These are phyloP conservation scores for Hypericum perforatum DNA, from an alignment of 345 rosid species.

Conservation along the genomic window DNA sequence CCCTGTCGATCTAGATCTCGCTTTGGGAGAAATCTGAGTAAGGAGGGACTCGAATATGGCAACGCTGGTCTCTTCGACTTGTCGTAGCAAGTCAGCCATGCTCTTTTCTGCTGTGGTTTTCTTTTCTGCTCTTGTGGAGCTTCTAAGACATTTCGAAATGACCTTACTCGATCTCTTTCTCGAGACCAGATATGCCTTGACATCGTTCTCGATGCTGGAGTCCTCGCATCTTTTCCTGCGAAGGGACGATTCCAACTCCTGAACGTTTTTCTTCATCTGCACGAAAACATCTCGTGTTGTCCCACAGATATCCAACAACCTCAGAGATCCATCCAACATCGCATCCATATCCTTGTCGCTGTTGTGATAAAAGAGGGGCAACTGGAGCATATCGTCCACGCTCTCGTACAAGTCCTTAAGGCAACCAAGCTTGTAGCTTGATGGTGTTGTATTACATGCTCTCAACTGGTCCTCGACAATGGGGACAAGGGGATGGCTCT, in stretches of 20 bases:
- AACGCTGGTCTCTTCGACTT: conserved; percentile 5
- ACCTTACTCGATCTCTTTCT: too few species aligned
- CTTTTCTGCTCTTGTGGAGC: conserved; percentile 1
- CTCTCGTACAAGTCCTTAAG: too few species aligned
- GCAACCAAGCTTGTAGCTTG: too few species aligned
- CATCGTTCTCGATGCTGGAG: conserved; percentile 7
- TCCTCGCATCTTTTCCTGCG: conserved; percentile 14
- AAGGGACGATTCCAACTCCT: conserved; percentile 8
- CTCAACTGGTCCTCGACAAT: conserved; percentile 14
- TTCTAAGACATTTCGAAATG: neutral
- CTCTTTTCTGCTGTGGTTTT: neutral
- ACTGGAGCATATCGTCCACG: too few species aligned
- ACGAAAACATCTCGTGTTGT: too few species aligned
- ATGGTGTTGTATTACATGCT: too few species aligned
- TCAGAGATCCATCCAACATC: conserved; percentile 16
- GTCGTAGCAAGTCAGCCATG: conserved; percentile 3
- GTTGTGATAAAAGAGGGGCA: conserved; percentile 1
- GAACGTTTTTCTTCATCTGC: conserved; percentile 11
- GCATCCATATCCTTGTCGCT: conserved; percentile 8
- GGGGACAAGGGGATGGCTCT: conserved; percentile 16
- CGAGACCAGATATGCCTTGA: neutral
- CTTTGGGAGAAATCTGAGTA: conserved; percentile 5
- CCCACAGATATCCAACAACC: too few species aligned
- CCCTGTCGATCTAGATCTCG: too few species aligned
- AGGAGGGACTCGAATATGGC: conserved; percentile 9